Evolutionary conservation across 2,329 filamentous ascomycete genomes (phyloP), one percentile per base, ranked within the genome.

Genomic region (Colletotrichum cordylinicola): DNA sequence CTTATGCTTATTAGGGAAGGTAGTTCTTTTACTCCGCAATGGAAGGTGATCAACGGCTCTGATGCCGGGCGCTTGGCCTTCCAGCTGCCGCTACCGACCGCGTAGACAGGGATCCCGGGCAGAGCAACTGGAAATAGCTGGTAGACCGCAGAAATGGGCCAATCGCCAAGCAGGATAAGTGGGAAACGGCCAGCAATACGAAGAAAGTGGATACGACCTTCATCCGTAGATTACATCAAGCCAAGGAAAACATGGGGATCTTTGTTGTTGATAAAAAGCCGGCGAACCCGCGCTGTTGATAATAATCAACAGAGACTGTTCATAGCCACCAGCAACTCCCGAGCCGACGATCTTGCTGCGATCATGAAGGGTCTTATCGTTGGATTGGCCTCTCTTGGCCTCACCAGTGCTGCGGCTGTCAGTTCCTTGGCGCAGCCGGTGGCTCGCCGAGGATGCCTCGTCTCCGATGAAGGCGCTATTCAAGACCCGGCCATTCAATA

Each of bases 401-500:
- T 77, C 35, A 56, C 33, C 21, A 58, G 67, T 48, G 43, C 67
- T 10, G 67, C 62, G 2, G 67, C 62, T 7, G 35, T 68, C 39
- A 21, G 16, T 3, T 33, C 48, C 6, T 35, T 60, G 33, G 66
- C 35, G n/a, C 37, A 21, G 24, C 21, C 15, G 2, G 52, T 56
- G 15, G 33, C 43, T 27, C 71, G 66, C 6, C 72, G 56, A 31
- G 75, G 67, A n/a, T 75, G 75, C 21, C 75, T 71, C 18, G 72
- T 77, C 24, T 75, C 75, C 31, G 71, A 76, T 33, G 67, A 77
- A 2, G 72, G 72, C 13, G 35, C 31, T 56, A 58, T 67, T 21
- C 62, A 62, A 18, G 62, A 58, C 13, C 35, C 61, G 6, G 56
- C 67, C 7, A 5, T 21, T 18, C 69, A 48, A 12, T 43, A 66